A percentile compares a stretch with the other conserved stretches of the same genome.
phyloP scores from a whole-genome alignment of 2,329 filamentous ascomycete species.

The Fusarium denticulatum region DNA sequence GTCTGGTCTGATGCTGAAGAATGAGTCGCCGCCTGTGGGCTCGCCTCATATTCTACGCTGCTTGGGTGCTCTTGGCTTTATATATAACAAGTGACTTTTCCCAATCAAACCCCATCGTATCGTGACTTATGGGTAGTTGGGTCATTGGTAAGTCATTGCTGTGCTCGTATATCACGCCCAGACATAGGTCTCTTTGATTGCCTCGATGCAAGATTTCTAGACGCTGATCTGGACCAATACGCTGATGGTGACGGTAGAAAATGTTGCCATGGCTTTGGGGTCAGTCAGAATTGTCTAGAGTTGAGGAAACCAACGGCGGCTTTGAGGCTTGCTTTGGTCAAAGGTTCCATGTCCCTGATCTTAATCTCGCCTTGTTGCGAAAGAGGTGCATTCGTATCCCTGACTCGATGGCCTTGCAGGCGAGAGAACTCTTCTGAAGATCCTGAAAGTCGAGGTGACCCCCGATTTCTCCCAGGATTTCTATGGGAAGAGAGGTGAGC shows the following conservation, averaged over 20 bases:
- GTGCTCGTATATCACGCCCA: neutral
- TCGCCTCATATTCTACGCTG: neutral
- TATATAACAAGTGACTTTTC: neutral
- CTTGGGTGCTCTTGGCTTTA: neutral
- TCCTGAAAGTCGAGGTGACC: too few species aligned
- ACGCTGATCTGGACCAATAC: neutral
- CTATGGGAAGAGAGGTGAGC: too few species aligned
- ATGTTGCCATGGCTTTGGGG: neutral
- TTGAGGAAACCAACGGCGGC: neutral
- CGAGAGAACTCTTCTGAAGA: too few species aligned
- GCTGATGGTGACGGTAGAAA: neutral
- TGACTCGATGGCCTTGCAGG: too few species aligned
- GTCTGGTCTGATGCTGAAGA: neutral
- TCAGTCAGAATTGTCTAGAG: neutral
- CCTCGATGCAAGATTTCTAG: neutral
- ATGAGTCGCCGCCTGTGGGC: too few species aligned
- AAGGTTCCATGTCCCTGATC: neutral
- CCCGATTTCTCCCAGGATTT: too few species aligned
- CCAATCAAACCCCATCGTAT: neutral
- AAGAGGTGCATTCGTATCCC: too few species aligned
- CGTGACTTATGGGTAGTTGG: fast-evolving
- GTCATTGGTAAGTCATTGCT: neutral
- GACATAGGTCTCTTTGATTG: neutral
- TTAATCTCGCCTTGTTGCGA: too few species aligned
- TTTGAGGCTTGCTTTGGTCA: neutral